Percentiles rank a stretch among this genome's conserved stretches.
These are phyloP conservation scores for Epicoccum nigrum DNA, from an alignment of 2,329 filamentous ascomycete genomes.

Conservation along the genomic window DNA sequence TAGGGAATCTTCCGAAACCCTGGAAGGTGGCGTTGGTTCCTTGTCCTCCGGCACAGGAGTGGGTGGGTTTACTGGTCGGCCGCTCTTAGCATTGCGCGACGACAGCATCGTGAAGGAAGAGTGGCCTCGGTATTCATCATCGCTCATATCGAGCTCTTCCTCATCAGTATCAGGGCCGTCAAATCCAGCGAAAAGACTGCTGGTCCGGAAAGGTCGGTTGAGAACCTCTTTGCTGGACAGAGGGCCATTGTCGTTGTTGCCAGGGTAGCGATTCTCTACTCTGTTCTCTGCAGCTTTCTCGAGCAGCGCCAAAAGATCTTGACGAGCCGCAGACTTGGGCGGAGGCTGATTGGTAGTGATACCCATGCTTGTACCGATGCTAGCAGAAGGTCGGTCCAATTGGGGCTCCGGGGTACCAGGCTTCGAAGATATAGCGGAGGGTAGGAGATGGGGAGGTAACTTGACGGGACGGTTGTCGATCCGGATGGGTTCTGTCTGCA, in stretches of 20 bases:
- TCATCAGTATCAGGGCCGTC: slow-evolving; percentile 66
- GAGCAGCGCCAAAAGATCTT: slow-evolving; percentile 38
- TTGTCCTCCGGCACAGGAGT: slow-evolving; percentile 53
- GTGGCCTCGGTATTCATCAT: slow-evolving; percentile 64
- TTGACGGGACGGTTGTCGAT: slow-evolving; percentile 78
- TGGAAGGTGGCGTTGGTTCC: slow-evolving; percentile 38
- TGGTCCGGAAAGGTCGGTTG: slow-evolving; percentile 74
- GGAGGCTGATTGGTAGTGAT: slow-evolving; percentile 20
- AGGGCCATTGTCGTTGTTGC: slow-evolving; percentile 81
- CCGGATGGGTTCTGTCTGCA: slow-evolving; percentile 92
- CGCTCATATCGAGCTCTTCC: slow-evolving; percentile 64
- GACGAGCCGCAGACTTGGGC: slow-evolving; percentile 30
- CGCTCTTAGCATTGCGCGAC: slow-evolving; percentile 55
- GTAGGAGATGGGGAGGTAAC: slow-evolving; percentile 78
- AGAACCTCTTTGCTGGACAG: slow-evolving; percentile 64
- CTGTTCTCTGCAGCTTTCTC: slow-evolving; percentile 36
- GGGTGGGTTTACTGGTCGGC: slow-evolving; percentile 51
- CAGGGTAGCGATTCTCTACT: slow-evolving; percentile 72
- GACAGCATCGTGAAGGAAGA: slow-evolving; percentile 42
- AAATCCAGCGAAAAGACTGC: slow-evolving; percentile 86
- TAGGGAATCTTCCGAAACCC: slow-evolving; percentile 41
- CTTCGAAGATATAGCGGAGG: slow-evolving; percentile 71
- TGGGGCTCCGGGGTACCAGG: slow-evolving; percentile 49
- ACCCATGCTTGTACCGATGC: slow-evolving; percentile 12
- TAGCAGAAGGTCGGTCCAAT: slow-evolving; percentile 12